These are phyloP conservation scores for Podospora bellae-mahoneyi DNA, from an alignment of 495 filamentous ascomycete species.

Conservation along the genomic window DNA sequence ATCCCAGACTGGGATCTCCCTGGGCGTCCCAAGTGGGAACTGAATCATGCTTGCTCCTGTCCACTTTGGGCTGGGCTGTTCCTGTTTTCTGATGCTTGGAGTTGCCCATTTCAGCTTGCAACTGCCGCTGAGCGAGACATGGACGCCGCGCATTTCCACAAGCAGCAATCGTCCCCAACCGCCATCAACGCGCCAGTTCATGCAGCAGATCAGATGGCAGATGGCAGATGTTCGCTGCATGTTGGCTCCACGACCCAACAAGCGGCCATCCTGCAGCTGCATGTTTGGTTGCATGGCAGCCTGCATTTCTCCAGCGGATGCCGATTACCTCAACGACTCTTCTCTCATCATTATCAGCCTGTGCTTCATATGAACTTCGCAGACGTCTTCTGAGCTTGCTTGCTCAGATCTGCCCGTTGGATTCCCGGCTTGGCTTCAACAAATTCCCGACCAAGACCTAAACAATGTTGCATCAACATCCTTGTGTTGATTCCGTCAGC, in stretches of 20 bases:
- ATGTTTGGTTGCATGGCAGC: not conserved
- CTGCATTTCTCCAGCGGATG: not conserved
- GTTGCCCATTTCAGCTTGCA: not conserved
- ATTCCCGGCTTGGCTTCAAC: not conserved
- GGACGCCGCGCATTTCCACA: not conserved
- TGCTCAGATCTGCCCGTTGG: not conserved
- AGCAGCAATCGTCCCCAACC: not conserved
- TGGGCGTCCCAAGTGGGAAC: slow-evolving; percentile 6
- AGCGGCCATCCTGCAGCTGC: not conserved
- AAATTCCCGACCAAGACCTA: not conserved
- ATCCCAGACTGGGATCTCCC: not conserved
- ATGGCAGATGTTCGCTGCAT: not conserved
- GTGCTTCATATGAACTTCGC: no score
- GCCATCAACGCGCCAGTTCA: not conserved
- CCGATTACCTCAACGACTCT: not conserved
- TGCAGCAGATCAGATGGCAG: not conserved
- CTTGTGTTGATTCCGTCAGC: slow-evolving; percentile 1
- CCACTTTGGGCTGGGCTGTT: not conserved
- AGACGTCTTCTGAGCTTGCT: not conserved
- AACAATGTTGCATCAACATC: slow-evolving; percentile 1
- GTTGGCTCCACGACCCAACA: not conserved
- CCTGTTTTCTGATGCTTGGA: not conserved
- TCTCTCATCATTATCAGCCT: no score
- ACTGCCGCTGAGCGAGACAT: not conserved
- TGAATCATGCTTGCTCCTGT: not conserved